Base-by-base conservation (phyloP, 1,284 basidiomycete genomes). In the Puccinia novopanici region DNA sequence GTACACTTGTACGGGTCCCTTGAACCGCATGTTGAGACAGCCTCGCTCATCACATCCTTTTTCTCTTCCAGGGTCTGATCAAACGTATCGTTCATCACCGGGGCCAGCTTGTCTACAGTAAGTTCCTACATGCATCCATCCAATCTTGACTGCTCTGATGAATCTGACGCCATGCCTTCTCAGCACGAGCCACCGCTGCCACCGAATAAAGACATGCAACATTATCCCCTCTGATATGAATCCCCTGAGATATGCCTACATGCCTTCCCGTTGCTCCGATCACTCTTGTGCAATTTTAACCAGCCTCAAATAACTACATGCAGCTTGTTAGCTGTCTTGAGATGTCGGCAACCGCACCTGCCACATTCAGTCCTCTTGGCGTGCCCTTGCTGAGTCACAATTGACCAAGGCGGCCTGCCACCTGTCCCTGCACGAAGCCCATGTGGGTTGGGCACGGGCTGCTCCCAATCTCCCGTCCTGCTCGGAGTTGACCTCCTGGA, bases 11-110 rank as follows among this genome's bases (percentile, higher is more conserved):
- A 55, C 15, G n/a, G 34, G 1, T 6, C 17, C 17, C 55, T 24
- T 52, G 15, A 52, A 27, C 2, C 8, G 10, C 15, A 15, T 4
- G 24, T 8, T 8, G 9, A 22, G 4, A 19, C 37, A 22, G 13
- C 30, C 34, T 63, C 22, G 19, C 61, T 63, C 0, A 63, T 63
- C 37, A n/a, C 15, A 2, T 37, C 13, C 34, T n/a, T n/a, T 19
- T 50, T 63, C 55, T 22, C 30, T 27, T 57, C 22, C 37, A 80
- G 78, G 78, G 78, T 75, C 89, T 91, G 87, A 99, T 99, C 89
- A 98, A 97, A 90, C 90, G 91, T 84, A 93, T 99, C 86, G 93
- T 98, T 83, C 95, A 98, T 89, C 95, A 97, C 90, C 91, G 92
- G 85, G 89, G 90, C 82, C 96, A 99, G 88, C 89, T 96, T 86